Evolutionary conservation across 2,329 filamentous ascomycete genomes (phyloP).

Genomic region (Cylindrodendrum hubeiense): DNA sequence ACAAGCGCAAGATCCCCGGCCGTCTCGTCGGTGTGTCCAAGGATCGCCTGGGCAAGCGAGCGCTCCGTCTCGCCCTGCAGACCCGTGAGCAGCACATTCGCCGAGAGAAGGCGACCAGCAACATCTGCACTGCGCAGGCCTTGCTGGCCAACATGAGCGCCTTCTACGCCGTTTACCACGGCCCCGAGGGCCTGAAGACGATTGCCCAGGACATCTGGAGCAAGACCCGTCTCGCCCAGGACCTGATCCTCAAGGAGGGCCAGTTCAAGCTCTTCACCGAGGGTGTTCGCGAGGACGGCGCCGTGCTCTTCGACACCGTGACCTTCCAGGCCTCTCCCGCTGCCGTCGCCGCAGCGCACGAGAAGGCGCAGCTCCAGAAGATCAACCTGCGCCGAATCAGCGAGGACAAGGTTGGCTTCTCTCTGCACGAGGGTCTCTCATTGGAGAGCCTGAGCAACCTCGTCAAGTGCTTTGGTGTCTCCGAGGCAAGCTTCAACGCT

Average conservation of each 20-base stretch:
- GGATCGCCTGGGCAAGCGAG: slow-evolving; percentile 81
- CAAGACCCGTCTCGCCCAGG: slow-evolving; percentile 74
- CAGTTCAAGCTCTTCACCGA: slow-evolving; percentile 69
- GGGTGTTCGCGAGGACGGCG: slow-evolving; percentile 67
- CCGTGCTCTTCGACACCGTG: slow-evolving; percentile 84
- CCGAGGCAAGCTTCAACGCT: slow-evolving; percentile 39
- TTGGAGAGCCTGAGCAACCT: slow-evolving; percentile 39
- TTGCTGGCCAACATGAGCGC: slow-evolving; percentile 95
- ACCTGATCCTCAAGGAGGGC: slow-evolving; percentile 62
- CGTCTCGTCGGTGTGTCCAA: slow-evolving; percentile 91
- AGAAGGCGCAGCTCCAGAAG: slow-evolving; percentile 32
- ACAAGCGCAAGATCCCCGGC: slow-evolving; percentile 94
- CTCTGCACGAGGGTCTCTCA: slow-evolving; percentile 45
- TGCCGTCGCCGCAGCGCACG: slow-evolving; percentile 39
- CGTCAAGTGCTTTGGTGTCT: slow-evolving; percentile 43
- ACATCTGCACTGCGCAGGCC: slow-evolving; percentile 96
- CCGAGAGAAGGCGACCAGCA: slow-evolving; percentile 96
- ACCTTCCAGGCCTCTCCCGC: slow-evolving; percentile 66
- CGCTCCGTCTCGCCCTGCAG: slow-evolving; percentile 77
- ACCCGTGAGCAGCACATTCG: slow-evolving; percentile 97
- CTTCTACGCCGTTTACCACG: slow-evolving; percentile 94
- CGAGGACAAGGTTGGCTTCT: slow-evolving; percentile 49
- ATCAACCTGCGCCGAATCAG: slow-evolving; percentile 46
- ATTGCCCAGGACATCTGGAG: slow-evolving; percentile 85
- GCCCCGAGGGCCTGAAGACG: slow-evolving; percentile 82